Evolutionary conservation across 768 basidiomycete genomes (phyloP), one percentile per base, ranked within the genome.

Genomic region (Tephrocybe sp.): DNA sequence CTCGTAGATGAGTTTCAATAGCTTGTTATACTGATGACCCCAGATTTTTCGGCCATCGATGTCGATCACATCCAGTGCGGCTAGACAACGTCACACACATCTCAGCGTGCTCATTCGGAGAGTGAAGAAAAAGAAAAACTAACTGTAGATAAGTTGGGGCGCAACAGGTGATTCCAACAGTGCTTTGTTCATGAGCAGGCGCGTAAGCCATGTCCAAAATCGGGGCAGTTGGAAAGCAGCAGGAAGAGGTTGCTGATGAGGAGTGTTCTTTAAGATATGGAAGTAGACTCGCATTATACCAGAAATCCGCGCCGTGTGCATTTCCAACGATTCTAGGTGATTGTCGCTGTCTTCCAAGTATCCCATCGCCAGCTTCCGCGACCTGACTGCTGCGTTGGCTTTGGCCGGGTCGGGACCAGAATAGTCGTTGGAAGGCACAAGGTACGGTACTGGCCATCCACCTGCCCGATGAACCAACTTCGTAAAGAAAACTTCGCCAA

Each of bases 251-350:
- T 67, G 61, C 36, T 66, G 60, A 35, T 47, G 56, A n/a, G 74
- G 72, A 2, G 61, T 57, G 17, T 75, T 69, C 58, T 70, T 71
- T 55, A 93, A 63, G 41, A 95, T 79, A 16, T 83, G 74, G 63
- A 92, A 91, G 70, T 96, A 98, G 19, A 98, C 83, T 26, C 94
- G 80, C 79, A 94, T 80, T 30, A 92, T 78, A 8, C 92, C 92
- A 26, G 82, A 71, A 41, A 94, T 72, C 19, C 95, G 82, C 32
- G 71, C 74, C 9, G 78, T 73, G 60, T 88, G 86, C 32, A 90
- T 86, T 35, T 77, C 68, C 17, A 68, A 61, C 2, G 73, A 68
- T 66, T 96, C 92, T 44, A 79, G 61, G 56, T 64, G 77, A 4
- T 67, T 63, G 2, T 58, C 68, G 5, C 62, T 59, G 48, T 68